Conservation (phyloP, 2,329 filamentous ascomycete species). For the Leptosphaerulina australis region DNA sequence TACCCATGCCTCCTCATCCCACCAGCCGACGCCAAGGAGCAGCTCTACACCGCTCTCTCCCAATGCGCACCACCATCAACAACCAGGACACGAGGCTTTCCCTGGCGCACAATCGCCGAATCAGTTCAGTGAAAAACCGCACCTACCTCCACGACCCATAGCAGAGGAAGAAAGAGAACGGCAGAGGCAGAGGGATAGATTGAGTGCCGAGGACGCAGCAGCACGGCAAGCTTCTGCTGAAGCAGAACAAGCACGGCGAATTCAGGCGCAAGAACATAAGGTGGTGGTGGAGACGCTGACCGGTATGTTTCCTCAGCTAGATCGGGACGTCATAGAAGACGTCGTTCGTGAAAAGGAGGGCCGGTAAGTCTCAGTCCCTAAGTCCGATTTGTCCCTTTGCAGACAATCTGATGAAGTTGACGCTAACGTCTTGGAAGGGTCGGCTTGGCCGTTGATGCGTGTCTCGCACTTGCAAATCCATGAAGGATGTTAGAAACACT, state of each 20-base stretch:
- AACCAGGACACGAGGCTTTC: conserved; percentile 50
- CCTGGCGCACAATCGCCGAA: conserved; percentile 10
- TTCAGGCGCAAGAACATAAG: conserved; percentile 82
- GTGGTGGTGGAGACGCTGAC: conserved; percentile 93
- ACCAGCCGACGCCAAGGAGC: conserved; percentile 55
- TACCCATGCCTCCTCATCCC: conserved; percentile 28
- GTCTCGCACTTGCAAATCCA: conserved; percentile 53
- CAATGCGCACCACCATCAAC: conserved; percentile 41
- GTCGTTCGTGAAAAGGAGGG: conserved; percentile 96
- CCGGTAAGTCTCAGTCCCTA: too few species aligned
- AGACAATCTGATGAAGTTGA: background rate
- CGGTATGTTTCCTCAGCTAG: conserved; percentile 95
- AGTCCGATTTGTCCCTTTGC: conserved; percentile 31
- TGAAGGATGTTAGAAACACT: too few species aligned
- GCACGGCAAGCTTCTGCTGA: conserved; percentile 91
- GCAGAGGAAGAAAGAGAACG: conserved; percentile 32
- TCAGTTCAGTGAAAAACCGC: conserved; percentile 19
- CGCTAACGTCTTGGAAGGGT: conserved; percentile 47
- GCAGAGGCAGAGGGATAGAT: conserved; percentile 27
- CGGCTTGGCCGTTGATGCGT: conserved; percentile 56
- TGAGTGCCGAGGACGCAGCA: conserved; percentile 84
- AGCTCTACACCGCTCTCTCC: conserved; percentile 58
- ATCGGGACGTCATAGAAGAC: conserved; percentile 93
- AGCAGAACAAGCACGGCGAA: conserved; percentile 80
- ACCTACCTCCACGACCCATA: conserved; percentile 6